Conservation (phyloP, 768 basidiomycete genomes). For the Zangia roseola region DNA sequence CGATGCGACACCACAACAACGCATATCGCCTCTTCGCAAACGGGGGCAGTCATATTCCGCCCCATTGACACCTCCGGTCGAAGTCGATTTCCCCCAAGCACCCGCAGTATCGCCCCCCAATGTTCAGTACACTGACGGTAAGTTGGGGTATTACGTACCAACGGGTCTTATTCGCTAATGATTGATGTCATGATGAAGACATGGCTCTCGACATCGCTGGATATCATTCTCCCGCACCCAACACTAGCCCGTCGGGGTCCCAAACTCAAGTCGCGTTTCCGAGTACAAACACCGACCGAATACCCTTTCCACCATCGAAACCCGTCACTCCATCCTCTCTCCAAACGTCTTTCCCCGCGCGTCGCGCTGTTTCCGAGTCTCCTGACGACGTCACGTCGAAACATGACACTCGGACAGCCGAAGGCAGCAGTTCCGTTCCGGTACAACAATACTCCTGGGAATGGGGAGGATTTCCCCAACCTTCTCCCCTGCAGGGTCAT, state of each 20-base stretch:
- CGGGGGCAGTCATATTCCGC: slow-evolving; percentile 27
- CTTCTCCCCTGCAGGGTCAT: slow-evolving; percentile 59
- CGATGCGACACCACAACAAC: slow-evolving; percentile 42
- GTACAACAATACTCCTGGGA: slow-evolving; percentile 88
- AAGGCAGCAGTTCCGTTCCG: slow-evolving; percentile 19
- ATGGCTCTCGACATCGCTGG: slow-evolving; percentile 82
- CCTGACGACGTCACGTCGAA: slow-evolving; percentile 44
- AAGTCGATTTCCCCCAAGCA: slow-evolving; percentile 43
- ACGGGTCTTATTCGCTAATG: neutral
- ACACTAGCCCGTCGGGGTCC: neutral
- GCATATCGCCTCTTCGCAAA: slow-evolving; percentile 16
- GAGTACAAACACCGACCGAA: slow-evolving; percentile 5
- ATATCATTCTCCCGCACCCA: slow-evolving; percentile 50
- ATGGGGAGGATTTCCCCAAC: slow-evolving; percentile 88
- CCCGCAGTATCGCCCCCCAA: slow-evolving; percentile 49
- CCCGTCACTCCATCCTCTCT: slow-evolving; percentile 22
- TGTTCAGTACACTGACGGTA: slow-evolving; percentile 63
- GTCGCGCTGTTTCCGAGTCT: slow-evolving; percentile 62
- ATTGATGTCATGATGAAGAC: slow-evolving; percentile 39
- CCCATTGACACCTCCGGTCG: slow-evolving; percentile 34
- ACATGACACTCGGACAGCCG: slow-evolving; percentile 3
- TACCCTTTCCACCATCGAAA: slow-evolving; percentile 22
- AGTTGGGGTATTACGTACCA: slow-evolving; percentile 13
- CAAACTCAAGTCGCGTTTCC: slow-evolving; percentile 12
- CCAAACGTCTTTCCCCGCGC: slow-evolving; percentile 35